Conservation (phyloP, 1,284 basidiomycete species). For the Uromyces viciae-fabae region DNA sequence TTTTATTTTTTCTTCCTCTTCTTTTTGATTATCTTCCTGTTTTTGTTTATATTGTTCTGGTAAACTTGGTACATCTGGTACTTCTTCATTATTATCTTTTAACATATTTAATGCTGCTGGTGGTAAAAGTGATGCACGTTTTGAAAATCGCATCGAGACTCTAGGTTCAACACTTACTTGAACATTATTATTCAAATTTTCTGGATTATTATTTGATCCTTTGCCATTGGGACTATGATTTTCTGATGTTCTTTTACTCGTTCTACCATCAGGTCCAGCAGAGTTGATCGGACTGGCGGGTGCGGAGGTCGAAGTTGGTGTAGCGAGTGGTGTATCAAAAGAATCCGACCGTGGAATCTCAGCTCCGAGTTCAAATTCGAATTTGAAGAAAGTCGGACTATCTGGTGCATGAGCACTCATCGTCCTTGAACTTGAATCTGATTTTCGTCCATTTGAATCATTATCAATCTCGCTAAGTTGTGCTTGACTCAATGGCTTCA, state of each 20-base stretch:
- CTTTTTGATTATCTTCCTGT: not conserved
- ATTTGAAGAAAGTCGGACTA: conserved; percentile 48
- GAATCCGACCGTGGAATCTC: conserved; percentile 48
- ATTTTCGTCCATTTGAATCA: conserved; percentile 42
- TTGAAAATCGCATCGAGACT: conserved; percentile 53
- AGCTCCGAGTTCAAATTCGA: conserved; percentile 47
- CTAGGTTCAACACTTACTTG: conserved; percentile 41
- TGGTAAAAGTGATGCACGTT: conserved; percentile 52
- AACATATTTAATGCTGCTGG: conserved; percentile 52
- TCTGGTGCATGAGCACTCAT: conserved; percentile 37
- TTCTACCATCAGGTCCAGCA: not conserved
- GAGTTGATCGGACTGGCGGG: not conserved
- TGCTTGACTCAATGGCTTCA: not conserved
- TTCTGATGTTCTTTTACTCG: not conserved
- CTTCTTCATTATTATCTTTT: conserved; percentile 46
- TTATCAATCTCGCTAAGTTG: conserved; percentile 43
- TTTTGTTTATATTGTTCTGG: not conserved
- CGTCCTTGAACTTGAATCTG: conserved; percentile 16
- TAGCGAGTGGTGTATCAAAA: conserved; percentile 47
- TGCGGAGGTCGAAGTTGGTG: conserved; percentile 4
- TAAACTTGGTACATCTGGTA: not conserved
- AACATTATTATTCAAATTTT: conserved; percentile 15
- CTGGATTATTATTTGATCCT: not conserved
- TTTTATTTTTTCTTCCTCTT: not conserved
- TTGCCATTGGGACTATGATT: not conserved